phyloP scores from a whole-genome alignment of 177 flowering plant genomes.

The Vitis hybrid region DNA sequence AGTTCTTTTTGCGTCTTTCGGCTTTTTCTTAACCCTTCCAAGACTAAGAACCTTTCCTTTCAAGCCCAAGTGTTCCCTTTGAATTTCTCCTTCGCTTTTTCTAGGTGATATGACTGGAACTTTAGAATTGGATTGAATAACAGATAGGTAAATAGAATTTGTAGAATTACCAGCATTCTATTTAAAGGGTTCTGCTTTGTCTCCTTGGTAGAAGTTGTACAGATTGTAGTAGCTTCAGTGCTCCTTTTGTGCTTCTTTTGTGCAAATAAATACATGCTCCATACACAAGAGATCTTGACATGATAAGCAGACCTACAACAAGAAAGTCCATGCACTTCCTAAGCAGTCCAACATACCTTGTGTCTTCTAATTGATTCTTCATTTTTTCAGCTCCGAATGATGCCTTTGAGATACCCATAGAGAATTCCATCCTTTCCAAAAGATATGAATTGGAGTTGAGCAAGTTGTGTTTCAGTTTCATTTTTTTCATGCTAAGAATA shows the following conservation, averaged over 20 bases:
- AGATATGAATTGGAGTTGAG: slow-evolving; percentile 52
- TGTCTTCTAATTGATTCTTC: slow-evolving; percentile 56
- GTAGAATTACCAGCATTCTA: no score
- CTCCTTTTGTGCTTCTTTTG: slow-evolving; percentile 27
- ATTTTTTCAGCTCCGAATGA: slow-evolving; percentile 74
- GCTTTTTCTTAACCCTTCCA: no score
- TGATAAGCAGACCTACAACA: slow-evolving; percentile 73
- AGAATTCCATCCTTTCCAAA: slow-evolving; percentile 67
- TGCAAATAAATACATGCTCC: slow-evolving; percentile 75
- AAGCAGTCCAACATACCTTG: slow-evolving; percentile 63
- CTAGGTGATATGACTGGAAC: no score
- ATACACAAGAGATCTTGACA: slow-evolving; percentile 58
- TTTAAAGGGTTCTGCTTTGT: no score
- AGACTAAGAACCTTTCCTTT: no score
- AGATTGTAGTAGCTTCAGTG: slow-evolving; percentile 55
- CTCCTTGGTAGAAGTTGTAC: slow-evolving; percentile 44
- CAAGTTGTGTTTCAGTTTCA: slow-evolving; percentile 64
- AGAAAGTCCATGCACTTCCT: slow-evolving; percentile 75
- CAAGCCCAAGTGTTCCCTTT: no score
- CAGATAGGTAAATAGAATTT: no score
- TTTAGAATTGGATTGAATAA: no score
- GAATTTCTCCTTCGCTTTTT: no score
- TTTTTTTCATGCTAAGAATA: slow-evolving; percentile 51
- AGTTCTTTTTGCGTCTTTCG: no score
- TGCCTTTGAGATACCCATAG: slow-evolving; percentile 76